These are phyloP conservation scores for Ephemerocybe angulata DNA, from an alignment of 768 basidiomycete species.

Conservation along the genomic window DNA sequence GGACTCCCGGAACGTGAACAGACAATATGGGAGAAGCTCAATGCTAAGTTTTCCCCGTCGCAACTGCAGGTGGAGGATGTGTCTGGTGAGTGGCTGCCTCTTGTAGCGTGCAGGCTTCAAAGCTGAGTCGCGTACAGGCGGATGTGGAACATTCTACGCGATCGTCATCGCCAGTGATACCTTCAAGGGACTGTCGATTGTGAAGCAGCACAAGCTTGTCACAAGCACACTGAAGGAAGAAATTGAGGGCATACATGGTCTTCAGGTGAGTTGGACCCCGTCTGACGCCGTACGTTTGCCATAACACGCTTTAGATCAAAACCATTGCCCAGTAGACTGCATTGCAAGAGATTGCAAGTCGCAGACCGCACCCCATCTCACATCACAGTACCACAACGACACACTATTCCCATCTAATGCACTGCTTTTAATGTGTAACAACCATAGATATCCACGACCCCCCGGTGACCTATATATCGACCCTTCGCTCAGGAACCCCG, in stretches of 20 bases:
- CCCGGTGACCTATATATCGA: background rate
- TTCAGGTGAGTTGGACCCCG: slow-evolving; percentile 61
- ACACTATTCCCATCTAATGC: background rate
- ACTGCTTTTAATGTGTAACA: background rate
- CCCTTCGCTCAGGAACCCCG: background rate
- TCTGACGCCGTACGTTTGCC: background rate
- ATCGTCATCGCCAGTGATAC: slow-evolving; percentile 81
- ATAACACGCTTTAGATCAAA: slow-evolving; percentile 8
- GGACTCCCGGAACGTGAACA: slow-evolving; percentile 59
- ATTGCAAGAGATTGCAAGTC: background rate
- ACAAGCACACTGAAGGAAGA: slow-evolving; percentile 84
- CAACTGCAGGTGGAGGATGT: slow-evolving; percentile 87
- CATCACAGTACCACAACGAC: background rate
- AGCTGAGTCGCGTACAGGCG: slow-evolving; percentile 53
- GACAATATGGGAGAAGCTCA: slow-evolving; percentile 68
- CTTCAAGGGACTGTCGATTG: slow-evolving; percentile 80
- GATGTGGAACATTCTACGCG: slow-evolving; percentile 96
- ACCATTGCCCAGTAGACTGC: slow-evolving; percentile 6
- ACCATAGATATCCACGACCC: background rate
- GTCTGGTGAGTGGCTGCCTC: slow-evolving; percentile 62
- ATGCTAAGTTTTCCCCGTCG: slow-evolving; percentile 70
- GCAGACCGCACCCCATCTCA: background rate
- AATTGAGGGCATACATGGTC: slow-evolving; percentile 86
- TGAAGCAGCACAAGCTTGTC: slow-evolving; percentile 93
- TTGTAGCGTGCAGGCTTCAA: background rate